Evolutionary conservation across 2,329 filamentous ascomycete species (phyloP).

Genomic region (Sporothrix pseudoabietina): DNA sequence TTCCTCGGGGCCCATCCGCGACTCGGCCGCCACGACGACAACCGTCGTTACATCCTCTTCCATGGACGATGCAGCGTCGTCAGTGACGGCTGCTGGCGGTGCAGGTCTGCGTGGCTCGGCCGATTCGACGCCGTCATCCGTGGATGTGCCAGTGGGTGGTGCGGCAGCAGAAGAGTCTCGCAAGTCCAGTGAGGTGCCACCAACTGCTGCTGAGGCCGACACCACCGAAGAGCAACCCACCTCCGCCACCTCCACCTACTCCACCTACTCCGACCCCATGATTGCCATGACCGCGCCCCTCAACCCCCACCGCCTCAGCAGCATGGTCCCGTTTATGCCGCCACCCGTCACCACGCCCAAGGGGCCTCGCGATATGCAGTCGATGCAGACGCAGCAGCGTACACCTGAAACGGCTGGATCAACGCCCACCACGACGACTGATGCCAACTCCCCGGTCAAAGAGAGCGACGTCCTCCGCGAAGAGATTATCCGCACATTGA

Average conservation of each 20-base stretch:
- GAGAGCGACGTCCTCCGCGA: constrained; percentile 72
- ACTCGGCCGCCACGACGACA: constrained; percentile 27
- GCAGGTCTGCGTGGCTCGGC: neutral
- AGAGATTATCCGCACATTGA: constrained; percentile 73
- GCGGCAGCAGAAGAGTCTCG: neutral
- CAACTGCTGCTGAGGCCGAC: neutral
- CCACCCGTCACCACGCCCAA: constrained; percentile 34
- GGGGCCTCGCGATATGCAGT: constrained; percentile 41
- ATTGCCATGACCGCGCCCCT: constrained; percentile 49
- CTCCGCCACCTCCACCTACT: neutral
- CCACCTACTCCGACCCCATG: constrained; percentile 31
- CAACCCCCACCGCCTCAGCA: constrained; percentile 46
- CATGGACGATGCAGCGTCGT: constrained; percentile 31
- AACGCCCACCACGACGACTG: neutral
- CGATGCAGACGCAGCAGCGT: constrained; percentile 34
- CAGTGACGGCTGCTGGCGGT: neutral
- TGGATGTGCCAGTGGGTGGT: neutral
- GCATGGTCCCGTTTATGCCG: constrained; percentile 37
- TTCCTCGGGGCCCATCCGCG: constrained; percentile 11
- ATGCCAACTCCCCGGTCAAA: constrained; percentile 57
- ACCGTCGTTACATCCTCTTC: constrained; percentile 23
- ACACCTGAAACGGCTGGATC: constrained; percentile 51
- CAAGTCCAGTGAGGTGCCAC: neutral
- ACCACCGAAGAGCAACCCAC: neutral
- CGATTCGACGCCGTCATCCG: neutral